These are phyloP conservation scores for Papiliotrema laurentii DNA, from an alignment of 1,284 basidiomycete species.

Conservation along the genomic window DNA sequence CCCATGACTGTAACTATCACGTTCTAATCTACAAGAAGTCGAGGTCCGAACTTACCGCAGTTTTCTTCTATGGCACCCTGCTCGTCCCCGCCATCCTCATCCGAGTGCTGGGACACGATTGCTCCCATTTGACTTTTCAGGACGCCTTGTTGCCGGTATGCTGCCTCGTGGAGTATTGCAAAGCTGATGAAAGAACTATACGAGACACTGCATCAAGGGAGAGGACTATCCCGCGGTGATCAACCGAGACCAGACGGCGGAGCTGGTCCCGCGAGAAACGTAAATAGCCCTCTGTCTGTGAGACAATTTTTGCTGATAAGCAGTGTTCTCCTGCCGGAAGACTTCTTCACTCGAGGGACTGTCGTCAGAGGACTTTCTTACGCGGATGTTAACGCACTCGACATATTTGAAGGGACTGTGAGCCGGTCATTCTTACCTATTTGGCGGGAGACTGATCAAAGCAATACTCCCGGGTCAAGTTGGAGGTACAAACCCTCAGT, in stretches of 20 bases:
- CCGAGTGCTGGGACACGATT: constrained; percentile 60
- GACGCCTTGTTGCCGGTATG: constrained; percentile 55
- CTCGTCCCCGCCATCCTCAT: constrained; percentile 66
- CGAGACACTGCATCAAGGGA: constrained; percentile 62
- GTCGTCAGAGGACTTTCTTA: constrained; percentile 62
- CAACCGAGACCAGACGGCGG: constrained; percentile 21
- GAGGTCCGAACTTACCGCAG: constrained; percentile 40
- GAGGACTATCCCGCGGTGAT: constrained; percentile 76
- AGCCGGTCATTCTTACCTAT: constrained; percentile 32
- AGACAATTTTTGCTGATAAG: not conserved
- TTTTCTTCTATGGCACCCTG: constrained; percentile 84
- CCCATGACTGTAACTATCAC: too few species aligned
- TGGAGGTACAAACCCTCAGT: constrained; percentile 56
- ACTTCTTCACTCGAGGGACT: constrained; percentile 62
- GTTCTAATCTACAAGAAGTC: not conserved
- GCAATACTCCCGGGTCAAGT: constrained; percentile 64
- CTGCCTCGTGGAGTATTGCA: constrained; percentile 1
- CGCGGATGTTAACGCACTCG: constrained; percentile 59
- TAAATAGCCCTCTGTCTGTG: not conserved
- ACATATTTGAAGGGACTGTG: constrained; percentile 75
- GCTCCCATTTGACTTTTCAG: constrained; percentile 56
- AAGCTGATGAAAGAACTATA: constrained; percentile 58
- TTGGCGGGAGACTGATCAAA: constrained; percentile 37
- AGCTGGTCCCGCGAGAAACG: constrained; percentile 5
- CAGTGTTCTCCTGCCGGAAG: constrained; percentile 10